Conservation (phyloP, 1,284 basidiomycete genomes). For the Cystobasidium slooffiae region DNA sequence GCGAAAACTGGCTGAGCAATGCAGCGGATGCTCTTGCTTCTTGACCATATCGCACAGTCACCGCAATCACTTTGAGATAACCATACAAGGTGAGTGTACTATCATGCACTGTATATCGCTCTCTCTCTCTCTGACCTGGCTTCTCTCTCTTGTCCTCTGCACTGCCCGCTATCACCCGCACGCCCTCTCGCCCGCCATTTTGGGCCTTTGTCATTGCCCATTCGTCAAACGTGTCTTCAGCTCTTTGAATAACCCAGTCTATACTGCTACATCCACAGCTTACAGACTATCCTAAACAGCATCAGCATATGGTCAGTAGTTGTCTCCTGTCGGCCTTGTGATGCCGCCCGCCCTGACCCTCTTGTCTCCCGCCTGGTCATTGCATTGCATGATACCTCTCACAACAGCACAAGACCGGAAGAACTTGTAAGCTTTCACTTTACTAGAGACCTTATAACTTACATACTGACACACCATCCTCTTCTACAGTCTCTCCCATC, state of each 20-base stretch:
- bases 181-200: not conserved
- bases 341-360: not conserved
- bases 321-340: not conserved
- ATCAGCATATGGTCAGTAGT: conserved; percentile 15
- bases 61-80: no score
- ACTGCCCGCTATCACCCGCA: not conserved
- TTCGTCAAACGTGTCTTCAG: not conserved
- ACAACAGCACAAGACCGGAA: conserved; percentile 45
- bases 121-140: not conserved
- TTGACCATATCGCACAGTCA: no score
- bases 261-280: not conserved
- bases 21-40: no score
- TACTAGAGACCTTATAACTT: not conserved
- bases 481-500: conserved; percentile 23
- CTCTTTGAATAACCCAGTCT: not conserved
- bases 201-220: conserved; percentile 16
- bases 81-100: not conserved
- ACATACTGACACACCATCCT: not conserved
- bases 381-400: not conserved
- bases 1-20: no score
- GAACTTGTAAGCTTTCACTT: conserved; percentile 30
- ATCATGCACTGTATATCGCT: not conserved
- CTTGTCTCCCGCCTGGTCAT: not conserved
- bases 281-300: not conserved
- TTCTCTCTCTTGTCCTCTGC: not conserved